Conservation (phyloP, 768 basidiomycete species). For the Pulveroboletus sp. region DNA sequence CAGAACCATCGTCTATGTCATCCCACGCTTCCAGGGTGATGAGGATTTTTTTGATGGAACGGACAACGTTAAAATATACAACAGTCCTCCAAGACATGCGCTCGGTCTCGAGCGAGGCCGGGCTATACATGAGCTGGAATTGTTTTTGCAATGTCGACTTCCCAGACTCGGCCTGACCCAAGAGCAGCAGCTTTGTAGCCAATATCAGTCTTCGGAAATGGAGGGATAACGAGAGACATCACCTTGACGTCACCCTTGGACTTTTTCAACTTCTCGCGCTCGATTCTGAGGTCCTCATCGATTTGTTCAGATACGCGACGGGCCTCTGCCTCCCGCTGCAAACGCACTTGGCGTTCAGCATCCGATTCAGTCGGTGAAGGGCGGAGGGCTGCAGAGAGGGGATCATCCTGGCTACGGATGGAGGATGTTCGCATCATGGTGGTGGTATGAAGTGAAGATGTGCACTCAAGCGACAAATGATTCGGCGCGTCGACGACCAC, state of each 20-base stretch:
- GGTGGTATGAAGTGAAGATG: slow-evolving; percentile 32
- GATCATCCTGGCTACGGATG: slow-evolving; percentile 73
- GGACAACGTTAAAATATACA: slow-evolving; percentile 75
- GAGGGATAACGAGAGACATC: slow-evolving; percentile 1
- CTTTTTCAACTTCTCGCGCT: slow-evolving; percentile 62
- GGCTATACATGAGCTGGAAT: slow-evolving; percentile 80
- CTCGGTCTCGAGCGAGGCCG: slow-evolving; percentile 64
- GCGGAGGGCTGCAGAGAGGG: slow-evolving; percentile 62
- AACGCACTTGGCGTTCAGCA: slow-evolving; percentile 55
- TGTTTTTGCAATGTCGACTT: slow-evolving; percentile 78
- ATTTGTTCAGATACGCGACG: slow-evolving; percentile 77
- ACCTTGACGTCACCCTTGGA: slow-evolving; percentile 78
- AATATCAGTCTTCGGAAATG: slow-evolving; percentile 20
- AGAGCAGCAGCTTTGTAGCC: slow-evolving; percentile 54
- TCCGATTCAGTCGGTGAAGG: slow-evolving; percentile 69
- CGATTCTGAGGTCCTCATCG: slow-evolving; percentile 73
- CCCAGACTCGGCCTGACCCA: slow-evolving; percentile 78
- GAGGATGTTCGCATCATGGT: slow-evolving; percentile 67
- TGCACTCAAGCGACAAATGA: neutral
- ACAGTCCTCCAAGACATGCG: slow-evolving; percentile 70
- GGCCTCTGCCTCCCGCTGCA: slow-evolving; percentile 68
- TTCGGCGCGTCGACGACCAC: too few species aligned
- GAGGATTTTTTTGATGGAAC: slow-evolving; percentile 68
- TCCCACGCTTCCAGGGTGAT: slow-evolving; percentile 61
- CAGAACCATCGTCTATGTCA: slow-evolving; percentile 54